Base-by-base conservation (phyloP, 345 rosid genomes). In the Arabis hirsuta region DNA sequence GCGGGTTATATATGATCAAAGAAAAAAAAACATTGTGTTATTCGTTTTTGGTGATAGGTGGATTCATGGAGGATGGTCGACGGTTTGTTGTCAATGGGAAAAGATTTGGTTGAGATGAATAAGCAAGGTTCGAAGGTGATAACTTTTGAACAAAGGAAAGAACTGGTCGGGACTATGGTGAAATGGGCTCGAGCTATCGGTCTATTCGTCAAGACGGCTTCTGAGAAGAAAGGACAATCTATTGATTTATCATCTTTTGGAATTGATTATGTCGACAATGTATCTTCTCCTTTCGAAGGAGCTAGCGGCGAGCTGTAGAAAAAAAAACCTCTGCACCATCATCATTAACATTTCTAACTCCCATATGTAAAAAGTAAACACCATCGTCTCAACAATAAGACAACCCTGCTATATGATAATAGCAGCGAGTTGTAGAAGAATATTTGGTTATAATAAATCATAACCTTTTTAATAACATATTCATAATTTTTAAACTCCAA, bases 221-320 rank as follows among this genome's bases (percentile, higher is more conserved):
- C 59, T 13, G 59, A 22, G 34, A 39, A 14, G 4, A 66, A 52
- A 8, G 59, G 39, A 9, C 5, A 24, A 24, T 9, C 50, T n/a
- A 38, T 66, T 39, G 60, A 66, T 52, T 22, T 66, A 26, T 24
- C 60, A 66, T 0, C 57, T 52, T 51, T 66, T 24, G 60, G 60
- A n/a, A 38, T 66, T 47, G 44, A 52, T 48, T 45, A 60, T 60
- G 32, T 14, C n/a, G n/a, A 7, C n/a, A 6, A 20, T 38, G 46
- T 20, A 12, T 12, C 47, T 43, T 43, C 47, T 43, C 47, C 47
- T 43, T 43, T 41, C 36, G 2, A 32, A 32, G 36, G 36, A 32
- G 36, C 7, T 6, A 32, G 9, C 50, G 50, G 50, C 9, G 50
- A 45, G 4, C 50, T 45, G 4, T 45, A 45, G 48, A 45, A n/a